A percentile compares a stretch with the other conserved stretches of the same genome.
Conservation (phyloP, 306 rosid genomes). For the Adenanthera pavonina region DNA sequence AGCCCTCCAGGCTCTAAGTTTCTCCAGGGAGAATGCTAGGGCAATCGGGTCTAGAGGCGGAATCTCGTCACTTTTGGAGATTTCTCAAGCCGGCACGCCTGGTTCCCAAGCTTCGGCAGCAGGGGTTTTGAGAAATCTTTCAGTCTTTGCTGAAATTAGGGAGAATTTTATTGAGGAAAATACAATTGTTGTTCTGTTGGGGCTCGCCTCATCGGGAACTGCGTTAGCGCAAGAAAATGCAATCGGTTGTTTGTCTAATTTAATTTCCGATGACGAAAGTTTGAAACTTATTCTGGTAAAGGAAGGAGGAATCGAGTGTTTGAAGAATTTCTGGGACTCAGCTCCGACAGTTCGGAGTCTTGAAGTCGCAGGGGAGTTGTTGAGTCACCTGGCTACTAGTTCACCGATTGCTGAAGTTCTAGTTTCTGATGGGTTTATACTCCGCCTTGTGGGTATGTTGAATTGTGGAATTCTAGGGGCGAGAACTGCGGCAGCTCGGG, state of each 20-base stretch:
- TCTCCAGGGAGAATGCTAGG: constrained; percentile 75
- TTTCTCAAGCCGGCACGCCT: constrained; percentile 87
- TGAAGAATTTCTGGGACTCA: constrained; percentile 88
- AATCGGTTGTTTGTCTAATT: constrained; percentile 72
- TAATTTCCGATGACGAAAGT: constrained; percentile 62
- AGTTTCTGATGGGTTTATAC: constrained; percentile 62
- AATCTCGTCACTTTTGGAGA: constrained; percentile 83
- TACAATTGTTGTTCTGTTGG: constrained; percentile 67
- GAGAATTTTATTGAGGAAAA: constrained; percentile 80
- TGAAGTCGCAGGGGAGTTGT: constrained; percentile 71
- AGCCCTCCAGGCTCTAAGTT: constrained; percentile 70
- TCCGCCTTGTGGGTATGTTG: constrained; percentile 59
- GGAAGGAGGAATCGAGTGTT: constrained; percentile 76
- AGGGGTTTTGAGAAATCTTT: constrained; percentile 73
- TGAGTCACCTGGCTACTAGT: constrained; percentile 63
- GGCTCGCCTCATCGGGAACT: constrained; percentile 74
- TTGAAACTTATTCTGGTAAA: constrained; percentile 59
- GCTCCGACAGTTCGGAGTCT: constrained; percentile 55
- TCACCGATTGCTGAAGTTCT: constrained; percentile 62
- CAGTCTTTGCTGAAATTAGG: constrained; percentile 60
- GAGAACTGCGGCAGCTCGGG: constrained; percentile 72
- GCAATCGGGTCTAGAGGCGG: constrained; percentile 92
- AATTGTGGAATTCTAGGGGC: constrained; percentile 74
- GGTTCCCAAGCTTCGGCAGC: constrained; percentile 89
- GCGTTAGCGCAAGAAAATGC: constrained; percentile 77